Evolutionary conservation across 202 grass and related monocot genomes (phyloP).

Genomic region (Eragrostis tef): DNA sequence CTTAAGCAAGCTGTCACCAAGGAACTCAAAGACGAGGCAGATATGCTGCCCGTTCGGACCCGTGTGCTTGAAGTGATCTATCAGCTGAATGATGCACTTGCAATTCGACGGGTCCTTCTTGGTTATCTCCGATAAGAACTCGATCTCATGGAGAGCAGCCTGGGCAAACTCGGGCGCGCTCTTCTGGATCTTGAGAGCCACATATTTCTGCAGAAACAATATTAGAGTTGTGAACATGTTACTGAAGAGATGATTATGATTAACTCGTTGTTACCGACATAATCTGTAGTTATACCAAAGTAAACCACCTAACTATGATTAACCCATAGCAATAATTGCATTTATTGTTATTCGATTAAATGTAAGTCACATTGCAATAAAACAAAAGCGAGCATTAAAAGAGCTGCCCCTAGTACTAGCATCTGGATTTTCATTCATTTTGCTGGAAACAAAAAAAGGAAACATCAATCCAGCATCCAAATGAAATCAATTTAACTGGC

Average conservation of each 20-base stretch:
- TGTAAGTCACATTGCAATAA: background rate
- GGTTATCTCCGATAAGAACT: slow-evolving; percentile 78
- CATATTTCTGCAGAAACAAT: slow-evolving; percentile 68
- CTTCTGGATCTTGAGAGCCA: slow-evolving; percentile 97
- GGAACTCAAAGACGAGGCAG: slow-evolving; percentile 92
- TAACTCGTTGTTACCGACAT: background rate
- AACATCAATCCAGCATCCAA: background rate
- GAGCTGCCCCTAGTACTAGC: background rate
- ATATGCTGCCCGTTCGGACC: slow-evolving; percentile 95
- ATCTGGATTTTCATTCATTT: background rate
- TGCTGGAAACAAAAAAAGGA: background rate
- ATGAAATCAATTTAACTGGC: slow-evolving; percentile 5
- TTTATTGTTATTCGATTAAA: background rate
- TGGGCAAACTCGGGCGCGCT: slow-evolving; percentile 88
- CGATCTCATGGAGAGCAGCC: slow-evolving; percentile 91
- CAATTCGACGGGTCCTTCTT: slow-evolving; percentile 64
- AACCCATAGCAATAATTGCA: background rate
- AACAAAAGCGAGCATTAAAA: slow-evolving; percentile 20
- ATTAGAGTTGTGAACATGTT: slow-evolving; percentile 1
- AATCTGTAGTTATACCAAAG: slow-evolving; percentile 8
- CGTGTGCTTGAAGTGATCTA: slow-evolving; percentile 90
- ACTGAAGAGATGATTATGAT: background rate
- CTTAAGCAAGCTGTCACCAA: slow-evolving; percentile 91
- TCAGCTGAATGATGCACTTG: slow-evolving; percentile 78
- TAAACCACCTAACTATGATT: background rate